A percentile compares a stretch with the other conserved stretches of the same genome.
Conservation (phyloP, 2,329 filamentous ascomycete genomes). For the Zasmidium angulare region DNA sequence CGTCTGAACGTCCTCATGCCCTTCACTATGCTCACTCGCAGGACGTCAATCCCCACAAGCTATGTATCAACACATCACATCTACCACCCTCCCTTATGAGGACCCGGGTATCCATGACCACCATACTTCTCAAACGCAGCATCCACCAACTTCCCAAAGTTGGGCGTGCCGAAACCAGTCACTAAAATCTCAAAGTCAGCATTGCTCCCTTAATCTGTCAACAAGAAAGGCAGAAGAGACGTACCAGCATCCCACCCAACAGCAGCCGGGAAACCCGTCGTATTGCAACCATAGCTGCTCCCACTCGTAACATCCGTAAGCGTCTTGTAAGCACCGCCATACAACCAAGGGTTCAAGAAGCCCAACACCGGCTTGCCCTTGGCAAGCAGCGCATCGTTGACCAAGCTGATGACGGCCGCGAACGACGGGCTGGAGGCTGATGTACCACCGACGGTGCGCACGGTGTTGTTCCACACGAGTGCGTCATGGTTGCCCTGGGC, state of each 20-base stretch:
- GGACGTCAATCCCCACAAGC: too few relatives aligned
- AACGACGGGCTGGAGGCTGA: slow-evolving; percentile 60
- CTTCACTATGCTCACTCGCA: too few relatives aligned
- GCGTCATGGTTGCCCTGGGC: slow-evolving; percentile 49
- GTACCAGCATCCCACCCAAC: slow-evolving; percentile 34
- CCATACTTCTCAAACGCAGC: slow-evolving; percentile 24
- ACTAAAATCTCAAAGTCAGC: slow-evolving; percentile 13
- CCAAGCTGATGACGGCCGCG: slow-evolving; percentile 57
- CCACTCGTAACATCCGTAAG: slow-evolving; percentile 50
- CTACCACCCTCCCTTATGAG: neutral
- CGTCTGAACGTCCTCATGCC: too few relatives aligned
- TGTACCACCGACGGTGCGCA: slow-evolving; percentile 44
- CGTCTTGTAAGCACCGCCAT: slow-evolving; percentile 47
- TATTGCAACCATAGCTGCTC: slow-evolving; percentile 25
- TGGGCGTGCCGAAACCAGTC: slow-evolving; percentile 32
- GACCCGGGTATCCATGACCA: neutral
- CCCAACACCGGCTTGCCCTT: slow-evolving; percentile 53
- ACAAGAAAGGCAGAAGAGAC: slow-evolving; percentile 13
- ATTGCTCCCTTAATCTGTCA: neutral
- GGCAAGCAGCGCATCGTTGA: slow-evolving; percentile 62
- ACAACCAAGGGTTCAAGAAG: slow-evolving; percentile 62
- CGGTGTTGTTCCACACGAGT: slow-evolving; percentile 41
- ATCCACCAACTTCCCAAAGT: slow-evolving; percentile 26
- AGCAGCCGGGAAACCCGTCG: slow-evolving; percentile 30
- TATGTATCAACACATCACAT: too few relatives aligned